Percentiles rank a stretch among this genome's conserved stretches.
These are phyloP conservation scores for Artemisia annua DNA, from an alignment of 129 eudicot species.

Conservation along the genomic window DNA sequence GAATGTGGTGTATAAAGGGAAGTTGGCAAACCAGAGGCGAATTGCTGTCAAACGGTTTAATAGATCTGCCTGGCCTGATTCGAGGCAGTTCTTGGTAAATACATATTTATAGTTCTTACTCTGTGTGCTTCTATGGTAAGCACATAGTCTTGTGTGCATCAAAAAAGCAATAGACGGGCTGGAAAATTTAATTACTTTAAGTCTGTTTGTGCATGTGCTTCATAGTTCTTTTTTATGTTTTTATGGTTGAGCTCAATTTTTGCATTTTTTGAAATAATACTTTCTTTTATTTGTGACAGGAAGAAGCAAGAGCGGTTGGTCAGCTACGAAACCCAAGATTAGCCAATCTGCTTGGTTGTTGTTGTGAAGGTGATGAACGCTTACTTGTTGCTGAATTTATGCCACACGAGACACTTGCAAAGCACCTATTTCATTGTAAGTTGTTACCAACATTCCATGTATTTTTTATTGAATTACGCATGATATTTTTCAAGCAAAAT, in stretches of 20 bases:
- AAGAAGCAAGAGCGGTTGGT: constrained; percentile 81
- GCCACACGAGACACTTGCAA: constrained; percentile 85
- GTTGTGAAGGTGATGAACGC: constrained; percentile 81
- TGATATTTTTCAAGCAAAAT: neutral
- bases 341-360: constrained; percentile 78
- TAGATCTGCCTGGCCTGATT: constrained; percentile 86
- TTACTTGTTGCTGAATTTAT: constrained; percentile 74
- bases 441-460: neutral
- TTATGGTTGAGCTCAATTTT: too few relatives aligned
- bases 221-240: too few relatives aligned
- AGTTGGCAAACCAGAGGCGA: constrained; percentile 38
- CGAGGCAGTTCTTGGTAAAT: constrained; percentile 65
- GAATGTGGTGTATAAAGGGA: constrained; percentile 72
- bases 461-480: neutral
- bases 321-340: constrained; percentile 64
- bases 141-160: neutral
- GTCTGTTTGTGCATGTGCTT: too few relatives aligned
- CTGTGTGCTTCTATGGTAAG: neutral
- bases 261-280: too few relatives aligned
- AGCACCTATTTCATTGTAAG: constrained; percentile 82
- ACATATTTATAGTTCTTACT: neutral
- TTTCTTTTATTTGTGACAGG: constrained; percentile 32
- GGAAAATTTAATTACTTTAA: too few relatives aligned
- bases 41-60: constrained; percentile 77
- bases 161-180: too few relatives aligned